Evolutionary conservation across 2,329 filamentous ascomycete species (phyloP).

Genomic region (Claviceps capensis): DNA sequence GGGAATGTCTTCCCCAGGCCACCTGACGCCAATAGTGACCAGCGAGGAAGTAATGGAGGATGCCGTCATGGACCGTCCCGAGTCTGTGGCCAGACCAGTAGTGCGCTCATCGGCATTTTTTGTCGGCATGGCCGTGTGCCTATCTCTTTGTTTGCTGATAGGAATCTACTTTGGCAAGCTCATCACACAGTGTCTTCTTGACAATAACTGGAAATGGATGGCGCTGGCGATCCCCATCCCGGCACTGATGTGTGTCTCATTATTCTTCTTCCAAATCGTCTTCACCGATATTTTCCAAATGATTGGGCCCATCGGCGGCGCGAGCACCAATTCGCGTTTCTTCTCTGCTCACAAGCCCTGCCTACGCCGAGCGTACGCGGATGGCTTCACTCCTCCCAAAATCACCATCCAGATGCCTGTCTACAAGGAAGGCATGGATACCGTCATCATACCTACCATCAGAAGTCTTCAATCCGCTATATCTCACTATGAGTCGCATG

Average conservation of each 20-base stretch:
- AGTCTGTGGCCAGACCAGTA: constrained; percentile 29
- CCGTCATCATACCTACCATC: constrained; percentile 35
- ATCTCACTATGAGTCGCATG: constrained; percentile 33
- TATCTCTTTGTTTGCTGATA: constrained; percentile 24
- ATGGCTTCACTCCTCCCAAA: constrained; percentile 23
- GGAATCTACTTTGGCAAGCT: constrained; percentile 24
- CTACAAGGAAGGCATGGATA: constrained; percentile 26
- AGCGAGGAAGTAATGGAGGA: constrained; percentile 14
- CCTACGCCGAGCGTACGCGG: constrained; percentile 18
- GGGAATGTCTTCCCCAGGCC: constrained; percentile 8
- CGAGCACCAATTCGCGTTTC: constrained; percentile 29
- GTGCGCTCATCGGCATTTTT: constrained; percentile 23
- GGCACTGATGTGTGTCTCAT: constrained; percentile 19
- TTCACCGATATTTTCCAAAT: constrained; percentile 28
- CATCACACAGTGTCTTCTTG: constrained; percentile 24
- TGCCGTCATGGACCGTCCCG: constrained; percentile 13
- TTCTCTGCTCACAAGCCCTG: constrained; percentile 27
- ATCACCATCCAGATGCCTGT: constrained; percentile 22
- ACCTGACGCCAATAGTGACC: constrained; percentile 8
- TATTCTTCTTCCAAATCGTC: constrained; percentile 32
- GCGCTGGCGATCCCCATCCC: constrained; percentile 22
- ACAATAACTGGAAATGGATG: constrained; percentile 23
- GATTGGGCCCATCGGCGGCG: constrained; percentile 32
- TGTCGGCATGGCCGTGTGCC: constrained; percentile 22
- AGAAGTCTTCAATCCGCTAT: constrained; percentile 34